A percentile compares a stretch with the other conserved stretches of the same genome.
phyloP scores from a whole-genome alignment of 148 eudicot species.

The Rhododendron vialii region DNA sequence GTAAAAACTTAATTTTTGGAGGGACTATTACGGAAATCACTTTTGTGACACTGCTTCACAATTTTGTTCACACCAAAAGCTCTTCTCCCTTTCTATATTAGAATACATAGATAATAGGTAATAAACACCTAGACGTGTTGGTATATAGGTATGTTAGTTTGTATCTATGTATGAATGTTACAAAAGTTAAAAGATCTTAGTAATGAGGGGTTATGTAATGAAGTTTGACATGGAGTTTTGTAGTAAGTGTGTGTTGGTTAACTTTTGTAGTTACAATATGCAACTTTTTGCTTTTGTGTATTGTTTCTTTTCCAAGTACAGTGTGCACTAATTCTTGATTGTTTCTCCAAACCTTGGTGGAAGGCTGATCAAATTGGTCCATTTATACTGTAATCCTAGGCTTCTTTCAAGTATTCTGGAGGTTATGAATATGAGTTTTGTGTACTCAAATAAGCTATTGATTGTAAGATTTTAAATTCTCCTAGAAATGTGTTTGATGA shows the following conservation, averaged over 20 bases:
- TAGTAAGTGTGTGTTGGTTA: not conserved
- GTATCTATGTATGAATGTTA: not conserved
- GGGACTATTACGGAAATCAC: too few relatives aligned
- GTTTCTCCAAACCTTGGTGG: not conserved
- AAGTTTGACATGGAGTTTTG: not conserved
- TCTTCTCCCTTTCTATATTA: too few relatives aligned
- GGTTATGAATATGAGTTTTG: not conserved
- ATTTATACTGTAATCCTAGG: not conserved
- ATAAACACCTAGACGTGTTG: too few relatives aligned
- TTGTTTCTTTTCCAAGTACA: not conserved
- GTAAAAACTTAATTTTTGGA: too few relatives aligned
- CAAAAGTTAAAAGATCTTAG: not conserved
- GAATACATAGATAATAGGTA: too few relatives aligned
- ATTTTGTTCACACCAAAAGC: too few relatives aligned
- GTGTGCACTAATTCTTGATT: not conserved
- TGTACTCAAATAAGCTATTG: not conserved
- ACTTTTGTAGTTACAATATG: not conserved
- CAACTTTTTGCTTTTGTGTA: not conserved
- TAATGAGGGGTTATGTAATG: not conserved
- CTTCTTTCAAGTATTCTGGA: not conserved
- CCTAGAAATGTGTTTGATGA: not conserved
- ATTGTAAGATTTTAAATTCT: not conserved
- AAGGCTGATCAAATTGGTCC: not conserved
- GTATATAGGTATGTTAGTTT: not conserved
- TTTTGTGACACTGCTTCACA: too few relatives aligned